Evolutionary conservation across 495 filamentous ascomycete genomes (phyloP), one percentile per base, ranked within the genome.

Genomic region (Annulohypoxylon moriforme): DNA sequence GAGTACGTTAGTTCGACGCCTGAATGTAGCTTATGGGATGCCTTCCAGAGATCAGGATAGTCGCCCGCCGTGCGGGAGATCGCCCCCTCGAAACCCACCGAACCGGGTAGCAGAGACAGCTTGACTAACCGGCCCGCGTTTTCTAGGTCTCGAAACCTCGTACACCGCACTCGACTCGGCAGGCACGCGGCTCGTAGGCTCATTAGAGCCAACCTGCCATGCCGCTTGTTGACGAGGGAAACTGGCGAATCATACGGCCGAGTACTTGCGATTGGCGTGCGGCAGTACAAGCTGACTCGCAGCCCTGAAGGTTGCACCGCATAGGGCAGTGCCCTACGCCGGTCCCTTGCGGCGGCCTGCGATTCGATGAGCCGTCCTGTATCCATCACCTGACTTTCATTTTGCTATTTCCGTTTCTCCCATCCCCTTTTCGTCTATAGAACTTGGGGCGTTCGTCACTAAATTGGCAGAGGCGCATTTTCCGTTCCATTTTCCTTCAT

Each of bases 201-300:
- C 34, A 11, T 31, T 22, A 44, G 56, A 44, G 55, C 44, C 33
- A 33, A 22, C 46, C 1, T 38, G 38, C 16, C 42, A 25, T 27
- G 25, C 49, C 31, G 67, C 60, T 59, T 69, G 64, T 53, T 69
- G 67, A 56, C n/a, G 36, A 14, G 22, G 36, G 55, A 7, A 29
- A 18, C 50, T 44, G 31, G 29, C 59, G 57, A 46, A 49, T 20
- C 24, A 52, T 62, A 69, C 38, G 47, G 40, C 44, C 53, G 33
- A 27, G 49, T 13, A 22, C 16, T 20, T 60, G 56, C 60, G 36
- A 65, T 68, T 73, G 65, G 53, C 60, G 50, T 52, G 56, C 57
- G 34, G 29, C 36, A 55, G 24, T 68, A 58, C 60, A 16, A 60
- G 64, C 70, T 73, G 70, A 73, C 70, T 57, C 50, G 56, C 27